These are phyloP conservation scores for Colletotrichum aenigma DNA, from an alignment of 2,329 filamentous ascomycete genomes.

Conservation along the genomic window DNA sequence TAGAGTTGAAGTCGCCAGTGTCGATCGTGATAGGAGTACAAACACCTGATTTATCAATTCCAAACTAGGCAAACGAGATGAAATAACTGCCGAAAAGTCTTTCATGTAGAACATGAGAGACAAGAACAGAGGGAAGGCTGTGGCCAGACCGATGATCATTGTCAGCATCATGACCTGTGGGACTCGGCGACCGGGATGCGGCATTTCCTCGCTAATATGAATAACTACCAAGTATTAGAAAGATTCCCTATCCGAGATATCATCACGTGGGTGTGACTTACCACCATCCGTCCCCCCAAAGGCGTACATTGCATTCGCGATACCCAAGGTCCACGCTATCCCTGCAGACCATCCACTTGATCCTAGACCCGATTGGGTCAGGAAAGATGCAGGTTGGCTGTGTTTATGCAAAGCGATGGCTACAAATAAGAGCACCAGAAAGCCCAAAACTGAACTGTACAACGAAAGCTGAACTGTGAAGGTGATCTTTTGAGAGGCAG, in stretches of 20 bases:
- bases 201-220: slow-evolving; percentile 21
- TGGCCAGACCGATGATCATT: neutral
- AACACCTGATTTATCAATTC: neutral
- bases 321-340: slow-evolving; percentile 20
- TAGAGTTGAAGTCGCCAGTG: slow-evolving; percentile 18
- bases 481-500: neutral
- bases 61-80: slow-evolving; percentile 21
- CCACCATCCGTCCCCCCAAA: slow-evolving; percentile 20
- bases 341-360: slow-evolving; percentile 21
- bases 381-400: neutral
- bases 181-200: slow-evolving; percentile 14
- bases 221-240: neutral
- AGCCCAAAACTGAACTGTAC: neutral
- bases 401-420: neutral
- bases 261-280: neutral
- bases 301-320: slow-evolving; percentile 23
- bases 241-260: neutral
- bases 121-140: neutral
- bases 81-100: slow-evolving; percentile 27
- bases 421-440: neutral
- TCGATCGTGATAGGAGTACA: neutral
- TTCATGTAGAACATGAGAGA: neutral
- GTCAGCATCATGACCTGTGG: slow-evolving; percentile 17
- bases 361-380: neutral
- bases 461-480: neutral